Base-by-base conservation (phyloP, 2,329 filamentous ascomycete species). In the Trichoderma arundinaceum region DNA sequence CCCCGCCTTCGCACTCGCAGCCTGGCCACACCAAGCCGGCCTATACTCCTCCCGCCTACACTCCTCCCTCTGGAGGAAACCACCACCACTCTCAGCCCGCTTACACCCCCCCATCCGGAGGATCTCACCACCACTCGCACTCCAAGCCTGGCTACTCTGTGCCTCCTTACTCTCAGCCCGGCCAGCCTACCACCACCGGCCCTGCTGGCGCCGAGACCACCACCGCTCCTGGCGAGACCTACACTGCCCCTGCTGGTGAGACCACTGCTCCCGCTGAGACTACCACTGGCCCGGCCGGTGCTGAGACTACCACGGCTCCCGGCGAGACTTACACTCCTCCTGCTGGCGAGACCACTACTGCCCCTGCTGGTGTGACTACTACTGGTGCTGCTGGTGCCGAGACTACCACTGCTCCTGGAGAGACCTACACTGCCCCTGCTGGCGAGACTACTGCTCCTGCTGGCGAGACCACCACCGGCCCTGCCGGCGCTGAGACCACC, bases 281-380 rank as follows among this genome's bases (percentile, higher is more conserved):
- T 17, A 69, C 69, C 44, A 71, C 69, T 46, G 57, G 66, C 35
- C 63, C 68, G 7, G 32, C 35, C 28, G 46, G 32, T 5, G 35
- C 32, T 22, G 58, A 51, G 46, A 61, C 44, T 12, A 17, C 43
- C 4, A 46, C 28, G 64, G 72, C n/a, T n/a, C n/a, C n/a, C n/a
- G n/a, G n/a, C n/a, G n/a, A n/a, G n/a, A n/a, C n/a, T n/a, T n/a
- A n/a, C n/a, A n/a, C n/a, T n/a, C n/a, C 52, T 68, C 70, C 66
- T 41, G 46, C 39, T 19, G n/a, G 17, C 8, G 65, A 67, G 56
- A 67, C 64, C 41, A 43, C 39, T 10, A 46, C 44, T 32, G 32
- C n/a, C n/a, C n/a, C 56, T 12, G 33, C n/a, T 17, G 57, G 28
- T n/a, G n/a, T n/a, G 15, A 62, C 59, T 9, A 62, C 59, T 13